These are phyloP conservation scores for Exophiala mesophila DNA, from an alignment of 2,329 filamentous ascomycete species.

Conservation along the genomic window DNA sequence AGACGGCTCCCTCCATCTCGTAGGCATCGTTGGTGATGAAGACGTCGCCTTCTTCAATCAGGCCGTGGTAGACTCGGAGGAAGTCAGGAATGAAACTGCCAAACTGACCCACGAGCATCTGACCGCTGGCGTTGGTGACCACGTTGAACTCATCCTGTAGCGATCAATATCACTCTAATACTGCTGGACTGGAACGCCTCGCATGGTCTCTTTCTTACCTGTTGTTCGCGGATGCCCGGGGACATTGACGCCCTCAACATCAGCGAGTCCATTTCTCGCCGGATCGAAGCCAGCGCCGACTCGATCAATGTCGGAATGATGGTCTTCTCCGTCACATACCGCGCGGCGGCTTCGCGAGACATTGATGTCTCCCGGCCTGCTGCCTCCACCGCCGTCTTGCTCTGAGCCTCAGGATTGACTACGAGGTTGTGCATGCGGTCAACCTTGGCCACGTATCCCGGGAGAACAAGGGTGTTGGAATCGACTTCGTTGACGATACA, in stretches of 20 bases:
- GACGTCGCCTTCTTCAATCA: conserved; percentile 47
- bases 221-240: no score
- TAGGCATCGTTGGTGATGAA: conserved; percentile 51
- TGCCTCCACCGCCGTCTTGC: no score
- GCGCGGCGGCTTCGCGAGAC: no score
- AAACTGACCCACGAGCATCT: conserved; percentile 51
- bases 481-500: conserved; percentile 50
- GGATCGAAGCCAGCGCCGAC: conserved; percentile 42
- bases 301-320: conserved; percentile 43
- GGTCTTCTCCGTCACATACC: conserved; percentile 30
- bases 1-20: conserved; percentile 46
- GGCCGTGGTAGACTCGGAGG: conserved; percentile 43
- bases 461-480: conserved; percentile 48
- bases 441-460: conserved; percentile 44
- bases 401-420: conserved; percentile 35
- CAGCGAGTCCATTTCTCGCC: conserved; percentile 48
- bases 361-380: no score
- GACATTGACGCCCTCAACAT: no score
- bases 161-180: no score
- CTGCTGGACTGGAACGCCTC: no score
- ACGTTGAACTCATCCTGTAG: conserved; percentile 52
- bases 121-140: conserved; percentile 45
- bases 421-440: conserved; percentile 48
- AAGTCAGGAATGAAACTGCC: conserved; percentile 48
- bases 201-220: no score